phyloP scores from a whole-genome alignment of 768 basidiomycete species.

The Suillus plorans region DNA sequence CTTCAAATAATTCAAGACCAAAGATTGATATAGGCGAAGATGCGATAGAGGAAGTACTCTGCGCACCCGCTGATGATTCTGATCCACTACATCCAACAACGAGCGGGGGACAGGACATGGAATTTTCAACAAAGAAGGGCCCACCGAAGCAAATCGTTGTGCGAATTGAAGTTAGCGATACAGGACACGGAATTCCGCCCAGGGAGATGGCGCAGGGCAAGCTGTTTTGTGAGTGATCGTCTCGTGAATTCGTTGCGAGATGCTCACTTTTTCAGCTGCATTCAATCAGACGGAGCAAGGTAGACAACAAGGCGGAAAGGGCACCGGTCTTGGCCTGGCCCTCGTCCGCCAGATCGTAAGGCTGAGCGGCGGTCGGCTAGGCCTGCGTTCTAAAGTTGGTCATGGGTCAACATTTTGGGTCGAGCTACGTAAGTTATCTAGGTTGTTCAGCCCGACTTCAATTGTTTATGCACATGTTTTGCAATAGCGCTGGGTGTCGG shows the following conservation, averaged over 20 bases:
- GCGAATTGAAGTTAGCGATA: conserved; percentile 83
- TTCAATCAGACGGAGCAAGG: conserved; percentile 82
- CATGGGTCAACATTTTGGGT: conserved; percentile 90
- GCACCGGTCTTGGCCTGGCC: conserved; percentile 73
- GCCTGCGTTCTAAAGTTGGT: conserved; percentile 60
- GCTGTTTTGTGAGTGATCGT: conserved; percentile 57
- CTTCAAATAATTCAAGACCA: conserved; percentile 5
- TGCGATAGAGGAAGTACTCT: conserved; percentile 23
- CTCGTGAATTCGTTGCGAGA: not conserved
- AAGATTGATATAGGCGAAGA: conserved; percentile 13
- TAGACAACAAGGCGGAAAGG: conserved; percentile 70
- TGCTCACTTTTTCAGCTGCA: conserved; percentile 44
- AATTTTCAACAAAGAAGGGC: conserved; percentile 4
- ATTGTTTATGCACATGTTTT: conserved; percentile 9
- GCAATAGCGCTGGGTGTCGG: conserved; percentile 64
- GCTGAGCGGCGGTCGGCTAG: conserved; percentile 69
- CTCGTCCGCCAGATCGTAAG: conserved; percentile 80
- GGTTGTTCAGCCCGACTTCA: not conserved
- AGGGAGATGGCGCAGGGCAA: conserved; percentile 72
- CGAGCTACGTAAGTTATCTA: conserved; percentile 53
- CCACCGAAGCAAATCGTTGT: conserved; percentile 68
- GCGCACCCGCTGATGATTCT: conserved; percentile 34
- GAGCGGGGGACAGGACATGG: not conserved
- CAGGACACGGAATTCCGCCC: conserved; percentile 61
- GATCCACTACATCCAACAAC: conserved; percentile 13